Percentiles rank a stretch among this genome's conserved stretches.
These are phyloP conservation scores for Aphanomyces stellatus DNA, from an alignment of 352 stramenopile genomes.

Conservation along the genomic window DNA sequence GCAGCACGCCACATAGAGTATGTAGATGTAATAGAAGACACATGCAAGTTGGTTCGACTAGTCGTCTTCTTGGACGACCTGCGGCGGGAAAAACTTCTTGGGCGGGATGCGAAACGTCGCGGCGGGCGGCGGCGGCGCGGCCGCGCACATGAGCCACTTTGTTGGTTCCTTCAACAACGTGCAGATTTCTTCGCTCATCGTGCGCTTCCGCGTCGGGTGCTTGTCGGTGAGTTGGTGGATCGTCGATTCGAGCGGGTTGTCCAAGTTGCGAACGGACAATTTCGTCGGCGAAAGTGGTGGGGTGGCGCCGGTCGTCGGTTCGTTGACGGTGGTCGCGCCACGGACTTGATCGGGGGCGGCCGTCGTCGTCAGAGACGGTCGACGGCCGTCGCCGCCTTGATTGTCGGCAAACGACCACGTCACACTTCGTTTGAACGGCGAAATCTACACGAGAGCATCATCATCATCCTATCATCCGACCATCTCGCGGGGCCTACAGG, in stretches of 20 bases:
- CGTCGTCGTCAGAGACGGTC: no score
- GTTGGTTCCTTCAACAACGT: constrained; percentile 47
- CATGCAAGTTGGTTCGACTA: background rate
- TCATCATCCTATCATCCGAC: no score
- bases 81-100: constrained; percentile 44
- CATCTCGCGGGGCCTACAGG: background rate
- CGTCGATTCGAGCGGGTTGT: background rate
- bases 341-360: constrained; percentile 43
- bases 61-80: constrained; percentile 32
- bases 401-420: constrained; percentile 47
- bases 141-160: constrained; percentile 39
- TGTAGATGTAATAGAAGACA: background rate
- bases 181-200: constrained; percentile 55
- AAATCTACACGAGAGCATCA: no score
- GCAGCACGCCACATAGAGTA: background rate
- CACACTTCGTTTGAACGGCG: constrained; percentile 36
- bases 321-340: constrained; percentile 19
- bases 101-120: constrained; percentile 29
- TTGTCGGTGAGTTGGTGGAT: constrained; percentile 16
- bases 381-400: background rate
- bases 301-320: no score
- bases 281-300: no score
- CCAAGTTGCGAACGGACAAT: no score
- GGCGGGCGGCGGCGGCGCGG: constrained; percentile 21
- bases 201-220: constrained; percentile 32